Base-by-base conservation (phyloP, 495 filamentous ascomycete species). In the Cryomyces antarcticus region DNA sequence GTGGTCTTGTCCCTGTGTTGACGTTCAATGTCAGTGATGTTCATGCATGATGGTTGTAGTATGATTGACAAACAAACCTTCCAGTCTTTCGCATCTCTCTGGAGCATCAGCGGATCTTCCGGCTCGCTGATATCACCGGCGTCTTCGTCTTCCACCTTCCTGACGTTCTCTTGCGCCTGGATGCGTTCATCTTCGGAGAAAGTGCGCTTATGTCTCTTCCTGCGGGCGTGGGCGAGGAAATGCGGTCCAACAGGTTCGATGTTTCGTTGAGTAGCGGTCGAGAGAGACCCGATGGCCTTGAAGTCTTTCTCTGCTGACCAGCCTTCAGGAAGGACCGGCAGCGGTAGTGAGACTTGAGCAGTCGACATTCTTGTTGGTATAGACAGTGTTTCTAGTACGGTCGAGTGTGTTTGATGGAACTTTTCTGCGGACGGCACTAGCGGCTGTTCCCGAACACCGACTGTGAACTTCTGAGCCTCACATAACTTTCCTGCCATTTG, bases 121-220 rank as follows among this genome's bases (percentile, higher is more conserved):
- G 77, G 64, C 64, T 97, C 89, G 65, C 80, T 87, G 61, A 89
- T 87, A 43, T 94, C 84, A 51, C 77, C 78, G 38, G 77, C 73
- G 43, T 93, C 79, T 43, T 94, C 82, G 47, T 88, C 83, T 62
- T 96, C 89, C 40, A 89, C 77, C 63, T 89, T 94, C 74, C 89
- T 89, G 53, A 85, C 87, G 47, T 77, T 87, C 57, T 88, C 74
- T 64, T 88, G 80, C 28, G 89, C 89, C 62, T 95, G 84, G 55
- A 96, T 88, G 41, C 86, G 77, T 59, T 97, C 89, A 66, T 97
- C 89, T 62, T 97, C 89, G 54, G 85, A 93, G 67, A 97, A 96
- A 43, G 89, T 96, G 52, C 89, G 84, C 65, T 87, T 75, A 66
- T 97, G 89, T 47, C 88, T 84, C 62, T 77, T 80, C 73, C 89